Percentiles rank a stretch among this genome's conserved stretches.
These are phyloP conservation scores for Didymella glomerata DNA, from an alignment of 2,329 filamentous ascomycete genomes.

Conservation along the genomic window DNA sequence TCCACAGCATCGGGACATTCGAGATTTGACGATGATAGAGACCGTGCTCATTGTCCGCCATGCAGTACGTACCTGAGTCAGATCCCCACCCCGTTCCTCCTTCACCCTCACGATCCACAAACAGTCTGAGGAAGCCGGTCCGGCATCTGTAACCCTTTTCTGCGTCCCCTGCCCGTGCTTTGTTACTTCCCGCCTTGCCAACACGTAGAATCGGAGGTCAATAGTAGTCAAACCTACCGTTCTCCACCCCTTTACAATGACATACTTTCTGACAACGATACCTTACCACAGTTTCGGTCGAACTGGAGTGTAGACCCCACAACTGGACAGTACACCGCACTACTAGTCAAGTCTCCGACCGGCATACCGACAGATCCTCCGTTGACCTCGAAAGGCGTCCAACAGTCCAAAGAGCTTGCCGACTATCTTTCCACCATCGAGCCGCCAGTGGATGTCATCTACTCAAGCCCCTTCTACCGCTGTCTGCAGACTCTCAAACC, in stretches of 20 bases:
- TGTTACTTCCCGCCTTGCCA: constrained; percentile 10
- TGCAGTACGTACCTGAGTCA: constrained; percentile 55
- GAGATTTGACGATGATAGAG: constrained; percentile 51
- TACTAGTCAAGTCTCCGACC: constrained; percentile 74
- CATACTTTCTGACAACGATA: constrained; percentile 31
- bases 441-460: constrained; percentile 77
- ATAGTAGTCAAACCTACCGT: constrained; percentile 17
- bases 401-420: constrained; percentile 81
- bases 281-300: constrained; percentile 72
- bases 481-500: constrained; percentile 53
- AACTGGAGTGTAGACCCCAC: constrained; percentile 86
- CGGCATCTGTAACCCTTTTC: constrained; percentile 9
- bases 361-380: constrained; percentile 88
- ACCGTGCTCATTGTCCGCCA: constrained; percentile 60
- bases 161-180: constrained; percentile 23
- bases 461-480: constrained; percentile 61
- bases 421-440: constrained; percentile 67
- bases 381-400: constrained; percentile 84
- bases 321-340: constrained; percentile 79
- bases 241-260: constrained; percentile 26
- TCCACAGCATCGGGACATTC: constrained; percentile 1
- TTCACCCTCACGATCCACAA: constrained; percentile 21
- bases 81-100: constrained; percentile 14
- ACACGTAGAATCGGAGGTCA: constrained; percentile 13
- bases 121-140: constrained; percentile 19